A percentile compares a stretch with the other conserved stretches of the same genome.
These are phyloP conservation scores for Fusarium sp. DNA, from an alignment of 2,329 filamentous ascomycete species.

Conservation along the genomic window DNA sequence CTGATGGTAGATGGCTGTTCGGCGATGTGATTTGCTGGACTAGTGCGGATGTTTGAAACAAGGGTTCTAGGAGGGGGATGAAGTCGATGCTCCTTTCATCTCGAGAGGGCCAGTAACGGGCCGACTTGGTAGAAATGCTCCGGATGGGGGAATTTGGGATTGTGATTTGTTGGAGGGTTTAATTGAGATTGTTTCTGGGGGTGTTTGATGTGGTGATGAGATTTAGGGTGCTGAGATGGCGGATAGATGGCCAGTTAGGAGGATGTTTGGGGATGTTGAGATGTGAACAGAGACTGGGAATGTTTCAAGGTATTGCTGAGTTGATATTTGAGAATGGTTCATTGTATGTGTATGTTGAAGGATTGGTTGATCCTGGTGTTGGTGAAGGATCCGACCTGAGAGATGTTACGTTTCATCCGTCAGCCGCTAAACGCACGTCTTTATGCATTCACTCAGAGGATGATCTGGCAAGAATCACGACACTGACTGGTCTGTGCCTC, in stretches of 20 bases:
- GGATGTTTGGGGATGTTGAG: accelerated
- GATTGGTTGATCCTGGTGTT: not conserved
- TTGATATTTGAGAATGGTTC: too few species aligned
- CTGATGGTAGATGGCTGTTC: not conserved
- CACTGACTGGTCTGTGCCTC: not conserved
- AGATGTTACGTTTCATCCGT: constrained; percentile 6
- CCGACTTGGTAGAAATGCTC: constrained; percentile 7
- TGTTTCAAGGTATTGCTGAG: not conserved
- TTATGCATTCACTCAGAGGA: not conserved
- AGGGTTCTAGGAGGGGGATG: constrained; percentile 6
- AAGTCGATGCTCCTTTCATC: constrained; percentile 35
- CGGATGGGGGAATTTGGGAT: not conserved
- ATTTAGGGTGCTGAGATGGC: not conserved
- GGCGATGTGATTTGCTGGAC: constrained; percentile 16
- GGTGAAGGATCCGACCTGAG: constrained; percentile 13
- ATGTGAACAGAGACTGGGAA: not conserved
- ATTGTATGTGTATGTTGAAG: not conserved
- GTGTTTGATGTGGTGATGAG: not conserved
- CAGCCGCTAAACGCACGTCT: constrained; percentile 23
- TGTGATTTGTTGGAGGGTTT: not conserved
- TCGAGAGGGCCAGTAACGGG: constrained; percentile 17
- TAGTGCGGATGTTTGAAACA: constrained; percentile 26
- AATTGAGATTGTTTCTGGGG: not conserved
- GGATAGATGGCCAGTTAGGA: not conserved
- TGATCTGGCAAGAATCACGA: not conserved